Base-by-base conservation (phyloP, 768 basidiomycete genomes). In the Lactarius evosmus region DNA sequence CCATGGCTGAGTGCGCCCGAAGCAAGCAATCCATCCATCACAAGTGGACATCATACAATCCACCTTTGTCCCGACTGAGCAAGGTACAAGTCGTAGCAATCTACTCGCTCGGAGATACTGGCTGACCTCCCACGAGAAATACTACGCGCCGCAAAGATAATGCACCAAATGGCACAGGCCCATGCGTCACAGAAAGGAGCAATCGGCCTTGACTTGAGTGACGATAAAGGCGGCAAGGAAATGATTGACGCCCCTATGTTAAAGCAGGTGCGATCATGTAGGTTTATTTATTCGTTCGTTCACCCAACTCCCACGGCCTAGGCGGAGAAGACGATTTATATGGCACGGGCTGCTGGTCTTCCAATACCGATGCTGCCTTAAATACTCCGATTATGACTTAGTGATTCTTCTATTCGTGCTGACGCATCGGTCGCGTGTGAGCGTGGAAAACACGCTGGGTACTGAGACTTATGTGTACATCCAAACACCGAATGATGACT, bases 231-330 rank as follows among this genome's bases (percentile, higher is more conserved):
- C 41, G 74, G 79, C 17, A 86, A 84, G 54, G 85, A 88, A 70
- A 95, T 95, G 93, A 88, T 95, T 38, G 93, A 96, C 73, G 89
- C 89, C 8, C 93, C 93, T 0, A 93, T 96, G 88, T 77, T 95
- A 49, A 89, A 91, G 72, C 91, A 91, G 82, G 87, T 83, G 62
- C 62, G 75, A 67, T 9, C 33, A 19, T 30, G 11, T 27, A n/a
- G n/a, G 27, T 58, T 25, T 27, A 36, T 17, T 60, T 29, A 22
- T 7, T 4, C 51, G 40, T 54, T 46, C 49, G 7, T 46, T 56
- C 25, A 17, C 22, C 34, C 49, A 25, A 52, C 25, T 51, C 16
- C 32, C 1, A 30, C 27, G 29, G 1, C 32, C 22, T 22, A 67
- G 66, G 66, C 66, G 22, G 64, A 67, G 41, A 67, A 66, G 49